A percentile compares a stretch with the other conserved stretches of the same genome.
These are phyloP conservation scores for Vachellia collinsii DNA, from an alignment of 306 rosid genomes.

Conservation along the genomic window DNA sequence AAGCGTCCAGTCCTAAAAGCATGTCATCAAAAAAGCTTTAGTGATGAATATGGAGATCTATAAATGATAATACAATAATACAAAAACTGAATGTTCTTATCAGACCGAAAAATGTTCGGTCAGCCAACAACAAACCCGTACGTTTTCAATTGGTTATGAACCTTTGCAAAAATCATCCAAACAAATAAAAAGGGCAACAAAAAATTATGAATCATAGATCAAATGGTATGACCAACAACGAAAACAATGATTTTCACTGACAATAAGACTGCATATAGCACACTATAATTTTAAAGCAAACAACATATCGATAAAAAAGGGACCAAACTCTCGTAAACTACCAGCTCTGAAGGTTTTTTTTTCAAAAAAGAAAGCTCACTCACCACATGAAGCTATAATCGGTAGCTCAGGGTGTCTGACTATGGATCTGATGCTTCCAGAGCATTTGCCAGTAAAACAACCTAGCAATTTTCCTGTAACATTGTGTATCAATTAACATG, in stretches of 20 bases:
- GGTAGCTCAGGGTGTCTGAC: slow-evolving; percentile 88
- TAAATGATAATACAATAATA: neutral
- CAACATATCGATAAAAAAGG: neutral
- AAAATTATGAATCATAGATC: neutral
- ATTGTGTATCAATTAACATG: slow-evolving; percentile 1
- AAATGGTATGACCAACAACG: neutral
- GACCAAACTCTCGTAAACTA: neutral
- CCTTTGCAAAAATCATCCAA: slow-evolving; percentile 12
- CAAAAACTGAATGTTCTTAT: slow-evolving; percentile 25
- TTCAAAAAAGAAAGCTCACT: slow-evolving; percentile 31
- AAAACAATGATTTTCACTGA: slow-evolving; percentile 5
- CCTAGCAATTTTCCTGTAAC: slow-evolving; percentile 81
- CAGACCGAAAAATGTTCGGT: slow-evolving; percentile 7
- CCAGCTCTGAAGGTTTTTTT: neutral
- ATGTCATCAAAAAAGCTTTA: slow-evolving; percentile 33
- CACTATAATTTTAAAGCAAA: neutral
- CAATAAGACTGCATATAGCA: neutral
- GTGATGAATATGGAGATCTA: slow-evolving; percentile 14
- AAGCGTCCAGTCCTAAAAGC: slow-evolving; percentile 78
- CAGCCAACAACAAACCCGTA: slow-evolving; percentile 3
- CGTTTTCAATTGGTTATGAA: slow-evolving; percentile 4
- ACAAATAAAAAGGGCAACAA: neutral
- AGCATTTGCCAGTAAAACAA: slow-evolving; percentile 83
- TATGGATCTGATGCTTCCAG: slow-evolving; percentile 95
- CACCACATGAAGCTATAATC: slow-evolving; percentile 90